These are phyloP conservation scores for Striga asiatica DNA, from an alignment of 257 asterid genomes.

Conservation along the genomic window DNA sequence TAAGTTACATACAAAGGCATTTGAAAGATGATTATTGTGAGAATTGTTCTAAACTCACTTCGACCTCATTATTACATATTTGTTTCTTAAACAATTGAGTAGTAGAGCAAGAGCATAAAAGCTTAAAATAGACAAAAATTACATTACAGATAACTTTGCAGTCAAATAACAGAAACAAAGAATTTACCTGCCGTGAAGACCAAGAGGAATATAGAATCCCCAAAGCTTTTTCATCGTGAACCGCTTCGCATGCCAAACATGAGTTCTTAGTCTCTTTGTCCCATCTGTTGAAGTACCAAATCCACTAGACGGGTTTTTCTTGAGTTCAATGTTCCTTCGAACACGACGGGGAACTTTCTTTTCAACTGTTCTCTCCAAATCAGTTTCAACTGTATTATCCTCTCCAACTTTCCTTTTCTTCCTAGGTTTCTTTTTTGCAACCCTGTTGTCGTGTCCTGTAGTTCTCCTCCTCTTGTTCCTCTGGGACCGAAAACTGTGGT, in stretches of 20 bases:
- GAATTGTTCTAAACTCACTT: neutral
- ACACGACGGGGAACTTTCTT: conserved; percentile 44
- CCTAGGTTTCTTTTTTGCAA: neutral
- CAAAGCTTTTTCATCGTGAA: conserved; percentile 33
- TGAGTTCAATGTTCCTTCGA: conserved; percentile 61
- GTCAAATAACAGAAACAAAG: neutral
- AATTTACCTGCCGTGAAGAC: conserved; percentile 69
- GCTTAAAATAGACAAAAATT: neutral
- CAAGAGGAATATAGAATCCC: conserved; percentile 80
- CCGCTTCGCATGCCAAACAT: conserved; percentile 92
- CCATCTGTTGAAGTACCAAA: conserved; percentile 66
- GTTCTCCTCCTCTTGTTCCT: neutral
- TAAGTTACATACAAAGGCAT: neutral
- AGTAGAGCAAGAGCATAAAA: neutral
- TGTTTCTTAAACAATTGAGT: neutral
- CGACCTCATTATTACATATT: neutral
- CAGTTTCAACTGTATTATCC: conserved; percentile 12
- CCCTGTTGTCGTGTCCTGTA: neutral
- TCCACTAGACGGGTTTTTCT: conserved; percentile 45
- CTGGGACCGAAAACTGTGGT: neutral
- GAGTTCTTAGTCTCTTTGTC: conserved; percentile 14
- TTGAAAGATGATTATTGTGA: neutral
- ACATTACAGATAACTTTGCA: neutral
- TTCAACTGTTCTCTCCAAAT: conserved; percentile 20
- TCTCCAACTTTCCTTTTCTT: conserved; percentile 30